Percentiles rank a stretch among this genome's conserved stretches.
Conservation (phyloP, 148 eudicot genomes). For the Diospyros kaki region DNA sequence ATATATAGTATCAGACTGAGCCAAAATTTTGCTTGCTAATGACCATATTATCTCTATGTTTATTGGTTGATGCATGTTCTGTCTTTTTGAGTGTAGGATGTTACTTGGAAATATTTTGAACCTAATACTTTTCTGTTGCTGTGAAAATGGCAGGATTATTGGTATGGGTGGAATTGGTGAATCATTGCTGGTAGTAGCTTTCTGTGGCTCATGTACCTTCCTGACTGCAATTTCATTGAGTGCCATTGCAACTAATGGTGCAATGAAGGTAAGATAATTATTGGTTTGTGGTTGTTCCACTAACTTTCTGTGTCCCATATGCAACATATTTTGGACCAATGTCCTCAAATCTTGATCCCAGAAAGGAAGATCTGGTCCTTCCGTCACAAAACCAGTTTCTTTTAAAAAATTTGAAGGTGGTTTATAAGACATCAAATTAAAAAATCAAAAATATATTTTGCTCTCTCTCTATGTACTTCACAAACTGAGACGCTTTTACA, state of each 20-base stretch:
- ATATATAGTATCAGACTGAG: too few relatives aligned
- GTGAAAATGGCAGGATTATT: slow-evolving; percentile 74
- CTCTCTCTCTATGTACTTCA: too few relatives aligned
- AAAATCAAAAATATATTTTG: too few relatives aligned
- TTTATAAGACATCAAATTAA: too few relatives aligned
- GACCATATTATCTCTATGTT: background rate
- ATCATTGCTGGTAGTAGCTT: slow-evolving; percentile 72
- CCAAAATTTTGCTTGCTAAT: too few relatives aligned
- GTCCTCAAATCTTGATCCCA: too few relatives aligned
- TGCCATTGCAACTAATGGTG: slow-evolving; percentile 99
- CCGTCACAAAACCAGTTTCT: too few relatives aligned
- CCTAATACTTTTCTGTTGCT: slow-evolving; percentile 13
- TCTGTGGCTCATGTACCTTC: slow-evolving; percentile 92
- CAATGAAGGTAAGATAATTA: slow-evolving; percentile 74
- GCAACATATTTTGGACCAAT: too few relatives aligned
- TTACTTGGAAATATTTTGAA: background rate
- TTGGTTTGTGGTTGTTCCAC: background rate
- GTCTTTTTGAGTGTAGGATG: background rate
- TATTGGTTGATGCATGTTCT: background rate
- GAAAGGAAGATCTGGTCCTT: too few relatives aligned
- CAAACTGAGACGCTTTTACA: too few relatives aligned
- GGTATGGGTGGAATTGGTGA: slow-evolving; percentile 98
- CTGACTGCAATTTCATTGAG: slow-evolving; percentile 90
- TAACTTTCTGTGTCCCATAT: background rate
- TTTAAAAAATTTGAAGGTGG: too few relatives aligned